Percentiles rank a stretch among this genome's conserved stretches.
phyloP scores from a whole-genome alignment of 2,329 filamentous ascomycete genomes.

The Elsinoe necatrix region DNA sequence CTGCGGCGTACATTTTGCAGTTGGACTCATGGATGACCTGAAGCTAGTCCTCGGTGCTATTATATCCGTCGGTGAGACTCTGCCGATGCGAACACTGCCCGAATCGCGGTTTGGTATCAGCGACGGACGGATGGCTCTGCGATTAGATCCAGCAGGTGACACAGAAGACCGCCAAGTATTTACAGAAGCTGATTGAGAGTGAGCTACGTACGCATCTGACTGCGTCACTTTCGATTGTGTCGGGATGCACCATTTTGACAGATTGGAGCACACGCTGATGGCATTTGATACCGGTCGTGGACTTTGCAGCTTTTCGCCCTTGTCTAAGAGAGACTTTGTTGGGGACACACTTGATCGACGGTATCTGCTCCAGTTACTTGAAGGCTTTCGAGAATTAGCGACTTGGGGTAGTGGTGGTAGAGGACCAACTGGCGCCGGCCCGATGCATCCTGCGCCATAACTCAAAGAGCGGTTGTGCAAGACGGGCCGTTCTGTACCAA shows the following conservation, averaged over 20 bases:
- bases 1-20: background rate
- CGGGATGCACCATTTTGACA: slow-evolving; percentile 6
- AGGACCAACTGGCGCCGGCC: slow-evolving; percentile 12
- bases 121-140: background rate
- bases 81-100: background rate
- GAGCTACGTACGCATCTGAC: background rate
- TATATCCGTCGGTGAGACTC: background rate
- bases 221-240: background rate
- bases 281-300: background rate
- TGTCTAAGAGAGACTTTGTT: background rate
- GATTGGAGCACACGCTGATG: slow-evolving; percentile 1
- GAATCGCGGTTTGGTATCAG: background rate
- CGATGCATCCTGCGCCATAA: background rate
- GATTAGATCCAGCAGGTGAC: background rate
- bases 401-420: slow-evolving; percentile 8
- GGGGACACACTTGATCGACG: background rate
- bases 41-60: background rate
- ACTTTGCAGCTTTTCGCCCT: background rate
- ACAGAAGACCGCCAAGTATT: slow-evolving; percentile 15
- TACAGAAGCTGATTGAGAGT: slow-evolving; percentile 15
- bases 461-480: slow-evolving; percentile 7
- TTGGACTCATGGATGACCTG: background rate
- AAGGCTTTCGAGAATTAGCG: background rate
- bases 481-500: background rate
- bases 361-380: background rate